Evolutionary conservation across 805 yeast genomes (phyloP), one percentile per base, ranked within the genome.

Genomic region (Metschnikowia picachoensis): DNA sequence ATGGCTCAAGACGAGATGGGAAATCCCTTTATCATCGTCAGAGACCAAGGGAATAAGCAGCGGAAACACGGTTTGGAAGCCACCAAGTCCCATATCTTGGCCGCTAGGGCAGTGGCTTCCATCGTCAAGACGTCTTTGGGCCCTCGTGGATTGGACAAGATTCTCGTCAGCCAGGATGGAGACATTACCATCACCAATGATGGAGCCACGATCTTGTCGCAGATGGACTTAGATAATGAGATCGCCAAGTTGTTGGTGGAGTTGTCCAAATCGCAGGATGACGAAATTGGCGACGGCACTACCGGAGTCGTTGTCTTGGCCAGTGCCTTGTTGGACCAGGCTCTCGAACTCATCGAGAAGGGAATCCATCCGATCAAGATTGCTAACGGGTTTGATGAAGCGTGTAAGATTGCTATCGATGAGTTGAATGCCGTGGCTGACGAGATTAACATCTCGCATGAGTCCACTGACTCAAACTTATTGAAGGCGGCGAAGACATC

Each of bases 1-100:
- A 89, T 94, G 74, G 98, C 99, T 3, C 99, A 92, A 69, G 99
- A 94, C 66, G 99, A 94, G 68, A 88, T 87, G 91, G 99, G 99
- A 16, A 84, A 99, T 68, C 99, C 99, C 16, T 89, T 94, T 65
- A 92, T 94, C 62, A 94, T 94, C 64, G 99, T 94, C 44, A 82
- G 94, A 65, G 99, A 94, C 65, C 80, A 70, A 61, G 82, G 80
- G 32, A 64, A 66, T 89, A 94, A 65, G 90, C 97, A 51, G 76
- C 82, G 66, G 79, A 72, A 69, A 48, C 76, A 71, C 49, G 77
- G 77, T 11, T 51, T 67, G 39, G 77, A 72, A 54, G 77, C 77
- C 39, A 70, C 75, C 53, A 80, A 85, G 66, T 83, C 92, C 35
- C 98, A 94, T 66, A 91, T 92, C 45, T 75, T 89, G 45, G 98